phyloP scores from a whole-genome alignment of 768 basidiomycete genomes.

The Collybia nuda region DNA sequence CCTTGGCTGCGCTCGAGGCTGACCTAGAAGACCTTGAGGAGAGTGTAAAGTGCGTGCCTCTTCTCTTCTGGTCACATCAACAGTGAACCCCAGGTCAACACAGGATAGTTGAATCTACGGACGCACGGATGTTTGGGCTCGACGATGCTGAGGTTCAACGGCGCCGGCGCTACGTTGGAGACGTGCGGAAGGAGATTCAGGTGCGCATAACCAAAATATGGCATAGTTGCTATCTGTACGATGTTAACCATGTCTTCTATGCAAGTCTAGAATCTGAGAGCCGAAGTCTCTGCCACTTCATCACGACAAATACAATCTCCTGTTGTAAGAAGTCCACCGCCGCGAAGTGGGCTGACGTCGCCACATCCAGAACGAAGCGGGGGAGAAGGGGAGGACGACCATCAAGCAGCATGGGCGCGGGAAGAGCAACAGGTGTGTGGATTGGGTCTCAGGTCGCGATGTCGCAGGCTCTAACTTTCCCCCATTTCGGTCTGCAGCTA shows the following conservation, averaged over 20 bases:
- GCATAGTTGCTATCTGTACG: neutral
- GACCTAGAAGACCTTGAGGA: constrained; percentile 94
- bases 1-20: constrained; percentile 75
- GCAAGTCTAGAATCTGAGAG: constrained; percentile 75
- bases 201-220: constrained; percentile 41
- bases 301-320: constrained; percentile 16
- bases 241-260: constrained; percentile 25
- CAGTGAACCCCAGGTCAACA: constrained; percentile 5
- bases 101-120: constrained; percentile 86
- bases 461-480: neutral
- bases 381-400: constrained; percentile 44
- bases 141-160: constrained; percentile 74
- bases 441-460: neutral
- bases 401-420: constrained; percentile 77
- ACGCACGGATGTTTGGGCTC: constrained; percentile 82
- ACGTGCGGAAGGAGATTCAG: constrained; percentile 75
- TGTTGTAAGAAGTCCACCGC: constrained; percentile 18
- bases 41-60: constrained; percentile 70
- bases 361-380: constrained; percentile 29
- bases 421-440: constrained; percentile 80
- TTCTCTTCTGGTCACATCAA: neutral
- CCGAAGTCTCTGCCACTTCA: constrained; percentile 43
- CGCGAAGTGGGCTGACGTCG: constrained; percentile 29
- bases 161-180: constrained; percentile 73
- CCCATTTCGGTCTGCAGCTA: constrained; percentile 45